These are phyloP conservation scores for Eleusine indica DNA, from an alignment of 176 grass and related monocot species.

Conservation along the genomic window DNA sequence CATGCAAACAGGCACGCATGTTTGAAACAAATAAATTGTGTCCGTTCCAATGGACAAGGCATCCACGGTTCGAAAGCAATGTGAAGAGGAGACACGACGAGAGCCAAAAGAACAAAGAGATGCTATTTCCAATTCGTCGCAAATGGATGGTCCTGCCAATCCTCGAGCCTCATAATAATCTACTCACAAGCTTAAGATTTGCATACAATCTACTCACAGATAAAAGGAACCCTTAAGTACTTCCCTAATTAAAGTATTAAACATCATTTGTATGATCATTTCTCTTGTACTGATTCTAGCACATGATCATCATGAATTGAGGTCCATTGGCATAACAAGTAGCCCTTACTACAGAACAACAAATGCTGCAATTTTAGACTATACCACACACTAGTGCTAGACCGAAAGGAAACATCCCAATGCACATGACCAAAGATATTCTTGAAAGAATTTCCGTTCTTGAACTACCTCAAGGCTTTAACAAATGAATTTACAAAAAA, in stretches of 20 bases:
- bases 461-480: slow-evolving; percentile 82
- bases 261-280: not conserved
- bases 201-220: not conserved
- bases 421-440: not conserved
- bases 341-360: slow-evolving; percentile 9
- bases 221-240: not conserved
- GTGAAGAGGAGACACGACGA: too few relatives aligned
- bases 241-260: not conserved
- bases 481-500: slow-evolving; percentile 94
- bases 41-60: too few relatives aligned
- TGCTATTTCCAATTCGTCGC: too few relatives aligned
- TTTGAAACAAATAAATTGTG: too few relatives aligned
- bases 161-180: too few relatives aligned
- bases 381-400: not conserved
- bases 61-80: too few relatives aligned
- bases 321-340: too few relatives aligned
- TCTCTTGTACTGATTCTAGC: not conserved
- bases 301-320: not conserved
- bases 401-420: not conserved
- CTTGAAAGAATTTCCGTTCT: not conserved
- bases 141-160: too few relatives aligned
- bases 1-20: too few relatives aligned
- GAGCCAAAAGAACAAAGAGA: too few relatives aligned
- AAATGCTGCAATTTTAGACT: not conserved
- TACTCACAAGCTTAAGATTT: too few relatives aligned